Conservation (phyloP, 805 yeast species). For the Candida tallmaniae region DNA sequence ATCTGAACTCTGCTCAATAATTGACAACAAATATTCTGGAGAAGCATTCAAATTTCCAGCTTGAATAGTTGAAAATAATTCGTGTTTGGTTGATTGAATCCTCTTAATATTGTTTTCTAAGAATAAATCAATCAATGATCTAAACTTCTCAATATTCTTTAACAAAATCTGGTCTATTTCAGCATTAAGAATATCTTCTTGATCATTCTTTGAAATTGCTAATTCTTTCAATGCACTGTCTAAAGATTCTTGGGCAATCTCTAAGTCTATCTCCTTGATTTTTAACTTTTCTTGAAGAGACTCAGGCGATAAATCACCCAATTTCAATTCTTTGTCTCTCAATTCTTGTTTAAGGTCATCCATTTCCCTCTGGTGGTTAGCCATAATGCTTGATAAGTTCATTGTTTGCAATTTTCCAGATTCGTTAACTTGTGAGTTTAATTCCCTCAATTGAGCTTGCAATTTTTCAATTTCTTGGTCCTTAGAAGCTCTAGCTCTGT, state of each 20-base stretch:
- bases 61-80: slow-evolving; percentile 73
- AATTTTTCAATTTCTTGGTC: slow-evolving; percentile 62
- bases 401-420: slow-evolving; percentile 60
- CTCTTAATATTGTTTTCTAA: slow-evolving; percentile 64
- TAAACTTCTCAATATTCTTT: slow-evolving; percentile 46
- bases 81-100: slow-evolving; percentile 67
- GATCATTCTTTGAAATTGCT: slow-evolving; percentile 45
- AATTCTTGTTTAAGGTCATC: slow-evolving; percentile 49
- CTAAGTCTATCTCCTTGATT: slow-evolving; percentile 75
- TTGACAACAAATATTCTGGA: slow-evolving; percentile 61
- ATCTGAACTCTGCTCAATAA: slow-evolving; percentile 65
- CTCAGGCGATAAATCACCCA: slow-evolving; percentile 20
- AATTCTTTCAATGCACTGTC: slow-evolving; percentile 64
- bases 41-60: slow-evolving; percentile 77
- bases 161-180: slow-evolving; percentile 52
- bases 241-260: slow-evolving; percentile 73
- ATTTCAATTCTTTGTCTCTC: slow-evolving; percentile 24
- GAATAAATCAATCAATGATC: slow-evolving; percentile 62
- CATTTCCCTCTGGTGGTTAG: slow-evolving; percentile 57
- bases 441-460: slow-evolving; percentile 58
- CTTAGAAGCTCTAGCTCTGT: slow-evolving; percentile 60
- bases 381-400: slow-evolving; percentile 53
- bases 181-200: slow-evolving; percentile 51
- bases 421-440: slow-evolving; percentile 53
- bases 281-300: slow-evolving; percentile 43